Evolutionary conservation across 108 stramenopile genomes (phyloP).

Genomic region (Cyclotella atomus): DNA sequence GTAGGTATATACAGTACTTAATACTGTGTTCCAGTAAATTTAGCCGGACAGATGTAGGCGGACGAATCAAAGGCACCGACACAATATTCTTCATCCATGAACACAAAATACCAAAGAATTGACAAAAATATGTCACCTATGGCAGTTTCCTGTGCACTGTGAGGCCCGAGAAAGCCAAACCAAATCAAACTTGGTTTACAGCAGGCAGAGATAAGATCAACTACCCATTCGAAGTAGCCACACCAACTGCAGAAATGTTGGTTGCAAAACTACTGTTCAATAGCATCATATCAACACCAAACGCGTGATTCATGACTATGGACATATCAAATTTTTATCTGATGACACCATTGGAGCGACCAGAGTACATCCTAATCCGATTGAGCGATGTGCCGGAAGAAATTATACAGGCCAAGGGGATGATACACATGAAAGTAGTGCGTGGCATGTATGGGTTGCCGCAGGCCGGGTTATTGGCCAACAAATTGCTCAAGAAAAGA

Average conservation of each 20-base stretch:
- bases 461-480: background rate
- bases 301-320: constrained; percentile 34
- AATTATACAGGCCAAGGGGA: constrained; percentile 35
- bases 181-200: constrained; percentile 37
- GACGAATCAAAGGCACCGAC: too few relatives aligned
- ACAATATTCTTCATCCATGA: too few relatives aligned
- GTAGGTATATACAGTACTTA: too few relatives aligned
- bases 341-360: constrained; percentile 5
- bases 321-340: constrained; percentile 52
- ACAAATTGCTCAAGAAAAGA: background rate
- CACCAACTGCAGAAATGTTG: constrained; percentile 43
- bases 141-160: constrained; percentile 20
- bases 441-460: too few relatives aligned
- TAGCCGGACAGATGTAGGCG: too few relatives aligned
- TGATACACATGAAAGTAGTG: constrained; percentile 27
- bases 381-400: constrained; percentile 25
- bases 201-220: constrained; percentile 52
- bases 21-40: too few relatives aligned
- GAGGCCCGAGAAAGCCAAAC: constrained; percentile 41
- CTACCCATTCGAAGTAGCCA: constrained; percentile 28
- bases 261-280: constrained; percentile 56
- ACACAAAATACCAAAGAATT: too few relatives aligned
- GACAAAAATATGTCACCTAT: too few relatives aligned
- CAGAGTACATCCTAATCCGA: constrained; percentile 45
- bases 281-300: constrained; percentile 44